Evolutionary conservation across 2,329 filamentous ascomycete genomes (phyloP).

Genomic region (Exophiala sp.): DNA sequence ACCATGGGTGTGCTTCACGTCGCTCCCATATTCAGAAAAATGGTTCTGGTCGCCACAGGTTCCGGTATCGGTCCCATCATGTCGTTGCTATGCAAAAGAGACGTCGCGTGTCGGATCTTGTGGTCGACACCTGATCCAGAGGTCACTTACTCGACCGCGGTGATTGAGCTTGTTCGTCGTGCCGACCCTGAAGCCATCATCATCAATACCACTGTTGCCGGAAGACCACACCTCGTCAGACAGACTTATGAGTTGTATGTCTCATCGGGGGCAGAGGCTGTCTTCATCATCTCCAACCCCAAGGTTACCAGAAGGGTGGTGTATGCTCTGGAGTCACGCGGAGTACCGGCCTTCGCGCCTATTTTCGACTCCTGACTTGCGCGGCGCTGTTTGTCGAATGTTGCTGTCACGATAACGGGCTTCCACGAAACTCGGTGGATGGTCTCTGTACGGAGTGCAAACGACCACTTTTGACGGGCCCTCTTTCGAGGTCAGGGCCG

Average conservation of each 20-base stretch:
- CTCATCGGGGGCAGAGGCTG: constrained; percentile 55
- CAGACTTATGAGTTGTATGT: constrained; percentile 48
- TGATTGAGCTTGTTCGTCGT: constrained; percentile 51
- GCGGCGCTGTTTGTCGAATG: neutral
- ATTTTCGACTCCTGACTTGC: constrained; percentile 60
- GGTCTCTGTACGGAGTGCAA: neutral
- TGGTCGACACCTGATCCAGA: constrained; percentile 62
- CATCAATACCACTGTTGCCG: constrained; percentile 57
- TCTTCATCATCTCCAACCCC: constrained; percentile 68
- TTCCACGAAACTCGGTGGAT: too few species aligned
- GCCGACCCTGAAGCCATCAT: constrained; percentile 60
- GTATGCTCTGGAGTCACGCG: constrained; percentile 60
- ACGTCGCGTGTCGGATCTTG: constrained; percentile 51
- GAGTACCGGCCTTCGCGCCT: constrained; percentile 63
- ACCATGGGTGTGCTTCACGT: constrained; percentile 63
- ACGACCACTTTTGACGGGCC: neutral
- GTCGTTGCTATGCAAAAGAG: constrained; percentile 51
- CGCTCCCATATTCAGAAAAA: constrained; percentile 58
- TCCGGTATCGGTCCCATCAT: constrained; percentile 67
- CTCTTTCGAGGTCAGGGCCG: neutral
- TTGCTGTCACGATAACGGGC: neutral
- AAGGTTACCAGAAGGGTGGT: constrained; percentile 62
- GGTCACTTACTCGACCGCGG: constrained; percentile 55
- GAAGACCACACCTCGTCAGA: constrained; percentile 56
- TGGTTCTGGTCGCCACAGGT: constrained; percentile 65